These are phyloP conservation scores for Trapa bicornis DNA, from an alignment of 345 rosid genomes.

Conservation along the genomic window DNA sequence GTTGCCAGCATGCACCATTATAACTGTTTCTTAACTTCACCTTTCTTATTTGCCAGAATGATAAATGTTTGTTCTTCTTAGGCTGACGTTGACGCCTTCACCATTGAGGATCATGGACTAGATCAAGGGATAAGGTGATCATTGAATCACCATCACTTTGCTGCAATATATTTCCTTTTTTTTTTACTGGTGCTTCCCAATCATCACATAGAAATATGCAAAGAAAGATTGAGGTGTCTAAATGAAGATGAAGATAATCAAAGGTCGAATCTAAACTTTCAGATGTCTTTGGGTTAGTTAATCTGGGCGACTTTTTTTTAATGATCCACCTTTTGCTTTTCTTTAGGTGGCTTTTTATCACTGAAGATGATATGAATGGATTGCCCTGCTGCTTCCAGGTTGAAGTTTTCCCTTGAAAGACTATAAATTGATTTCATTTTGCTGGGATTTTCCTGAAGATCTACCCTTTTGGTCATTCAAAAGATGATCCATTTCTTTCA, in stretches of 20 bases:
- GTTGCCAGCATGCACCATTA: constrained; percentile 50
- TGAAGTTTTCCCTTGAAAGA: constrained; percentile 8
- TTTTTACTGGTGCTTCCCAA: constrained; percentile 17
- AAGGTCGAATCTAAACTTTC: constrained; percentile 33
- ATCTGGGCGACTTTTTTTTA: background rate
- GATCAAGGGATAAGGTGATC: constrained; percentile 53
- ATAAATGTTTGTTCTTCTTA: constrained; percentile 14
- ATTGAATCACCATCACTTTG: constrained; percentile 3
- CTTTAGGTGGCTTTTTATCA: constrained; percentile 83
- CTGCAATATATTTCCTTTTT: constrained; percentile 1
- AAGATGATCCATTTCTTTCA: constrained; percentile 11
- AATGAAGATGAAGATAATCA: constrained; percentile 84
- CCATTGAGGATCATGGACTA: constrained; percentile 47
- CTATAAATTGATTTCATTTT: constrained; percentile 1
- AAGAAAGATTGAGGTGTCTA: constrained; percentile 69
- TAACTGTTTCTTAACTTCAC: background rate
- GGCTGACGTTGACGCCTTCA: constrained; percentile 76
- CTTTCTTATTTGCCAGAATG: constrained; percentile 5
- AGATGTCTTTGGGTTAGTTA: background rate
- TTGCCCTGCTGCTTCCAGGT: constrained; percentile 95
- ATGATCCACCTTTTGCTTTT: background rate
- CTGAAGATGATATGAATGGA: constrained; percentile 89
- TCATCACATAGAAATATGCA: constrained; percentile 56
- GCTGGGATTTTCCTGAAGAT: constrained; percentile 1
- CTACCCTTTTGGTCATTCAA: background rate